Evolutionary conservation across 2,329 filamentous ascomycete species (phyloP).

Genomic region (Xylaria sp.): DNA sequence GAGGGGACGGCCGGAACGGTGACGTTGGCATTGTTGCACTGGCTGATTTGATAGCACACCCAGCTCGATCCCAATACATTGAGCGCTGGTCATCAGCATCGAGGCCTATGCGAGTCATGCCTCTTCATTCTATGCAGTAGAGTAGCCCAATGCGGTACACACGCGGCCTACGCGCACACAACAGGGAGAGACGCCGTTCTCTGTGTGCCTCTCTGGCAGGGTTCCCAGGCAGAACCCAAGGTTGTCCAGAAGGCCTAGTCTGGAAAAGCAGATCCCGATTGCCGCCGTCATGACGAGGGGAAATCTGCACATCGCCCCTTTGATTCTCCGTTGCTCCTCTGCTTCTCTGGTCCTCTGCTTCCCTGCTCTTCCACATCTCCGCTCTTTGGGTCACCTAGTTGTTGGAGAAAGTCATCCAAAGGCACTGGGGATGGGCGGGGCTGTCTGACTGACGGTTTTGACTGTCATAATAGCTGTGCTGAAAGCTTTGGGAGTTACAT

Average conservation of each 20-base stretch:
- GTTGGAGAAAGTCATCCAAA: not conserved
- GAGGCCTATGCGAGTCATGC: constrained; percentile 16
- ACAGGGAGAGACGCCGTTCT: not conserved
- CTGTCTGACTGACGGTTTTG: not conserved
- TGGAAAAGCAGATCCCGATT: constrained; percentile 10
- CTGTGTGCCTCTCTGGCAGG: no score
- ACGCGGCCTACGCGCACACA: not conserved
- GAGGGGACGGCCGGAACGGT: constrained; percentile 42
- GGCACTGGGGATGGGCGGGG: not conserved
- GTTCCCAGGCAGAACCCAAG: no score
- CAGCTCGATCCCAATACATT: constrained; percentile 7
- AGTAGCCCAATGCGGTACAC: constrained; percentile 13
- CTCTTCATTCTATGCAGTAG: not conserved
- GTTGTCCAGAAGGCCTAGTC: not conserved
- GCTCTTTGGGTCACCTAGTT: not conserved
- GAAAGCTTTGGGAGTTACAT: not conserved
- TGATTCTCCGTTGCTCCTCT: not conserved
- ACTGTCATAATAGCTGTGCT: no score
- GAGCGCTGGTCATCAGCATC: constrained; percentile 17
- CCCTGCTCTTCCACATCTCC: not conserved
- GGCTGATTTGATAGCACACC: constrained; percentile 16
- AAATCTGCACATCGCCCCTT: constrained; percentile 16
- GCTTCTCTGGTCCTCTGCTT: not conserved
- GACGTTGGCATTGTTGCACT: constrained; percentile 34
- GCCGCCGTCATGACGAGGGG: constrained; percentile 1